These are phyloP conservation scores for Acmispon strigosus DNA, from an alignment of 306 rosid genomes.

Conservation along the genomic window DNA sequence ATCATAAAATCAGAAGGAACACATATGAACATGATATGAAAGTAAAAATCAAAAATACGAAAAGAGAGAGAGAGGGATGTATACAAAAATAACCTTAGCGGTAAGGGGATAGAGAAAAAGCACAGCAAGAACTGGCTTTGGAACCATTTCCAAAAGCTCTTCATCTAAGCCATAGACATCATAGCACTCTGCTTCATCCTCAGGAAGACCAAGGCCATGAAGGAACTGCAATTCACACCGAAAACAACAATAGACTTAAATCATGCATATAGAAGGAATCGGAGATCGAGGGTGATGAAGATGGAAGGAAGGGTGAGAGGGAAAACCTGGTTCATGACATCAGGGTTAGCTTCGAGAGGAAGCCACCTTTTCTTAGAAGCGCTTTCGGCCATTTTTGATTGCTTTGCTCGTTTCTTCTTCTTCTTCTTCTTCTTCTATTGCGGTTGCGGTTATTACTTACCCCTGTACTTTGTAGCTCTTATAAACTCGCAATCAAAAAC, in stretches of 20 bases:
- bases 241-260: conserved; percentile 6
- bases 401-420: background rate
- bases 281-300: background rate
- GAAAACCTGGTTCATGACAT: conserved; percentile 84
- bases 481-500: background rate
- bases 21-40: background rate
- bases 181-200: conserved; percentile 64
- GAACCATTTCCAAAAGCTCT: conserved; percentile 90
- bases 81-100: conserved; percentile 43
- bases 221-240: conserved; percentile 55
- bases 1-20: conserved; percentile 9
- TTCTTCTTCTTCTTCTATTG: background rate
- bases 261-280: background rate
- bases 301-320: background rate
- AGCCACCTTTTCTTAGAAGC: conserved; percentile 80
- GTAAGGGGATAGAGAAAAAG: conserved; percentile 89
- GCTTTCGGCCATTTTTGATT: conserved; percentile 45
- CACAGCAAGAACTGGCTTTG: conserved; percentile 91
- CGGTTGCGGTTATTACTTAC: background rate
- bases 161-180: conserved; percentile 90
- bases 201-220: conserved; percentile 78
- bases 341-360: conserved; percentile 99
- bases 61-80: background rate
- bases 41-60: background rate
- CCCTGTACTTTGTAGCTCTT: background rate